Percentiles rank a stretch among this genome's conserved stretches.
phyloP scores from a whole-genome alignment of 148 eudicot species.

The Vaccinium macrocarpon region DNA sequence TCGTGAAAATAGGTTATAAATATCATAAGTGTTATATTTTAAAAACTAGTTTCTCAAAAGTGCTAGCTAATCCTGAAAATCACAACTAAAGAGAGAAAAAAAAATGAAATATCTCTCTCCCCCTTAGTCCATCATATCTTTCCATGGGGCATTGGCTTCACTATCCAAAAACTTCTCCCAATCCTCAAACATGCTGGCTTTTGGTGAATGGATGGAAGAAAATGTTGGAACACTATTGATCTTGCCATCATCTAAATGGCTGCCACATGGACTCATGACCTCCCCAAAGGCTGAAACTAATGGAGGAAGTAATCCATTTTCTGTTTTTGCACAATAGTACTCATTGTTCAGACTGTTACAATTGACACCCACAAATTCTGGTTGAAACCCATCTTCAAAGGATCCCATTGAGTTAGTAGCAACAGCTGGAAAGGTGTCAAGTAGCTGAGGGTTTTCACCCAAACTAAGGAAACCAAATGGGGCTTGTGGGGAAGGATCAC shows the following conservation, averaged over 20 bases:
- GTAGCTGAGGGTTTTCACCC: not conserved
- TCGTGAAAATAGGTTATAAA: too few species aligned
- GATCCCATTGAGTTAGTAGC: constrained; percentile 3
- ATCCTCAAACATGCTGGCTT: constrained; percentile 31
- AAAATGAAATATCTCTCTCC: not conserved
- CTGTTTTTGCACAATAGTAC: constrained; percentile 12
- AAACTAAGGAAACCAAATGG: constrained; percentile 8
- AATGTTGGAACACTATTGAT: constrained; percentile 27
- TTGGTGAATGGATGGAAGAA: constrained; percentile 20
- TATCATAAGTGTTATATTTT: not conserved
- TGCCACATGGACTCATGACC: constrained; percentile 12
- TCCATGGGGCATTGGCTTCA: constrained; percentile 42
- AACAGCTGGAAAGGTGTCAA: constrained; percentile 5
- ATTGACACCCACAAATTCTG: not conserved
- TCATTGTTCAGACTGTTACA: not conserved
- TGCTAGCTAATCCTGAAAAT: not conserved
- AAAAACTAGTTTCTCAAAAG: not conserved
- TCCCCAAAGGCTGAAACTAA: constrained; percentile 36
- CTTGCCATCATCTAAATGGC: constrained; percentile 31
- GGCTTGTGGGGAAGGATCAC: not conserved
- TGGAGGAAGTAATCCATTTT: constrained; percentile 33
- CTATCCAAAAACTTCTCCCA: constrained; percentile 50
- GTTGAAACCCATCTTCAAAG: constrained; percentile 17
- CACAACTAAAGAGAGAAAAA: not conserved
- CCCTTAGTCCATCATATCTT: constrained; percentile 29